A percentile compares a stretch with the other conserved stretches of the same genome.
Conservation (phyloP, 2,329 filamentous ascomycete species). For the Cladobotryum protrusum region DNA sequence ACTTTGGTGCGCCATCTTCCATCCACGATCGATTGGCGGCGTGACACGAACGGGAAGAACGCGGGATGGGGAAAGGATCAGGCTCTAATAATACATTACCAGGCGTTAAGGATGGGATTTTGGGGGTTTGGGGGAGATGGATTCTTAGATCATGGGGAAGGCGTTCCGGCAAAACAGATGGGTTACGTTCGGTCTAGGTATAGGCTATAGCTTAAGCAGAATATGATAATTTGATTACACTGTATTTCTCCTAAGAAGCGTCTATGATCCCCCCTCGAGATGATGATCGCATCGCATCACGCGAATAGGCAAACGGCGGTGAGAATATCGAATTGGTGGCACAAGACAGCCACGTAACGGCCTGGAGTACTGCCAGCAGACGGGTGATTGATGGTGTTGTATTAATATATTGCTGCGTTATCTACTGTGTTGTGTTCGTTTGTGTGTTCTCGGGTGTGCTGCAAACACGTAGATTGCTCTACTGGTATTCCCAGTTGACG, state of each 20-base stretch:
- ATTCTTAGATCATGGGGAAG: neutral
- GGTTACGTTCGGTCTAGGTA: neutral
- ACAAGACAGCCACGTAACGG: neutral
- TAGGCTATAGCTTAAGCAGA: neutral
- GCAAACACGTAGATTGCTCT: no score
- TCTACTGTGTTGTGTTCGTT: neutral
- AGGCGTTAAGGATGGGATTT: neutral
- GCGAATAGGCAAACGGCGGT: conserved; percentile 2
- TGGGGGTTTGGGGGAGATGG: neutral
- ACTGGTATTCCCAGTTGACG: no score
- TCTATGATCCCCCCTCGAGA: no score
- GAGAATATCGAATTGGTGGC: neutral
- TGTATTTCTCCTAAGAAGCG: no score
- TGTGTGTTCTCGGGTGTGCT: neutral
- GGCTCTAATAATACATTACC: conserved; percentile 4
- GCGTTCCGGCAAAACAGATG: neutral
- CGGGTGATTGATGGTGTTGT: neutral
- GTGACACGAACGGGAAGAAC: conserved; percentile 5
- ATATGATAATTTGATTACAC: no score
- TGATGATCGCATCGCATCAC: neutral
- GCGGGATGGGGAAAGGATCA: neutral
- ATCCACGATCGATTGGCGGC: neutral
- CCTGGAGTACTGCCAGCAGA: neutral
- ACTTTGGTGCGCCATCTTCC: neutral
- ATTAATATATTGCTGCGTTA: neutral